Percentiles rank a stretch among this genome's conserved stretches.
phyloP scores from a whole-genome alignment of 2,329 filamentous ascomycete genomes.

The Ophiostoma tasmaniense region DNA sequence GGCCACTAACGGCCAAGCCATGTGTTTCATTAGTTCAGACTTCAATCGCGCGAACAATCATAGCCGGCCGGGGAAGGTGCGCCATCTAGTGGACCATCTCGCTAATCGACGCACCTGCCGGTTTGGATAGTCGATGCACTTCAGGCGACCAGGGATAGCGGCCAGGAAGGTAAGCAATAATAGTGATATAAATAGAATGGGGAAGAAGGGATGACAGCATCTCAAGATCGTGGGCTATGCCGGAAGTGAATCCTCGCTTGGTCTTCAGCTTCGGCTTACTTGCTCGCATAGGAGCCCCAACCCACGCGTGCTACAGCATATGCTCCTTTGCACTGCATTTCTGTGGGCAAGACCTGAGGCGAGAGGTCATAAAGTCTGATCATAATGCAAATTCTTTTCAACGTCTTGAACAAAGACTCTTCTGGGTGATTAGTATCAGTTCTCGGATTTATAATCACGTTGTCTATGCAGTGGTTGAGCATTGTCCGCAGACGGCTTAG shows the following conservation, averaged over 20 bases:
- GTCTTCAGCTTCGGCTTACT: not conserved
- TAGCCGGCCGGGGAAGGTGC: conserved; percentile 1
- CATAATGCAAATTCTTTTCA: too few species aligned
- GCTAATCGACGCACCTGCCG: not conserved
- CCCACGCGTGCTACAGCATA: not conserved
- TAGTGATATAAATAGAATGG: too few species aligned
- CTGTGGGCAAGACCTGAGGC: not conserved
- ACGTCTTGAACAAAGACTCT: too few species aligned
- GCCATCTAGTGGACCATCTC: not conserved
- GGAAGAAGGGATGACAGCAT: not conserved
- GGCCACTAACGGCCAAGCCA: too few species aligned
- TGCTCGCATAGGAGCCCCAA: not conserved
- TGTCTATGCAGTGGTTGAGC: not conserved
- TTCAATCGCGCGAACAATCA: not conserved
- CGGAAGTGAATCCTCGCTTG: not conserved
- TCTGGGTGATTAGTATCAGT: too few species aligned
- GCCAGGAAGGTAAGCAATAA: not conserved
- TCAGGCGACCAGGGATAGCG: not conserved
- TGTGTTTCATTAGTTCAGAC: not conserved
- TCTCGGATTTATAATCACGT: not conserved
- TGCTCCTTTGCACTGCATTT: not conserved
- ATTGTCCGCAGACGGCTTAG: not conserved
- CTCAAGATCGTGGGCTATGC: not conserved
- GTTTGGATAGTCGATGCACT: not conserved
- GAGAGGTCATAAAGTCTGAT: not conserved